Base-by-base conservation (phyloP, 192 early-diverging fungal species). In the Obelidium mucronatum region DNA sequence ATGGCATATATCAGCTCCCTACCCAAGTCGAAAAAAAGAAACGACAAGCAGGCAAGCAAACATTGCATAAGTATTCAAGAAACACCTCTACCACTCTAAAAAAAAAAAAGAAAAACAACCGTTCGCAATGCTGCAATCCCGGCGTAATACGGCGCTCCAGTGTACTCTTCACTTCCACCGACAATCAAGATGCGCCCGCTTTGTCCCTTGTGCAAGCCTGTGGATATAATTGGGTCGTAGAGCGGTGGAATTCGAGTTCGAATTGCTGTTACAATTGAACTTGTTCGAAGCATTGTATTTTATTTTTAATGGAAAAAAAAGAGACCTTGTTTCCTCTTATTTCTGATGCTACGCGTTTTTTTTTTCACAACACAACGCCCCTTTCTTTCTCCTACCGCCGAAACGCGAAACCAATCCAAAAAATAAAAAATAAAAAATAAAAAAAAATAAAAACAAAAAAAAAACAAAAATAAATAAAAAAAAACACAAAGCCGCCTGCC, bases 71-170 rank as follows among this genome's bases (percentile, higher is more conserved):
- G n/a, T 6, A 48, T 66, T 37, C 39, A 26, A 24, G 8, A 55
- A 19, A 53, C 40, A 62, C 51, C 62, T 15, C 74, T 28, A 8
- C 74, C 77, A 0, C 28, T 26, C n/a, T 8, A 36, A 30, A 67
- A 17, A 31, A 30, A 15, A 19, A 8, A 26, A 36, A 24, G 63
- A n/a, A n/a, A 13, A 56, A 70, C 68, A 80, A 94, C 94, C 76
- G 91, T 55, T 79, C 90, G 86, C 77, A 94, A 84, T 1, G 91
- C 84, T 8, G 90, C 76, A 60, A 92, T 92, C 0, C 81, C 90
- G 48, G 93, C 93, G 79, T 96, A 98, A 73, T 89, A 98, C 1
- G 97, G 96, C 1, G 97, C 97, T 0, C 97, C 96, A 0, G 97
- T 75, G 56, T 81, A 94, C 92, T 95, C 94, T 80, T 91, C 91